Evolutionary conservation across 176 grass and related monocot species (phyloP).

Genomic region (Hyparrhenia diplandra): DNA sequence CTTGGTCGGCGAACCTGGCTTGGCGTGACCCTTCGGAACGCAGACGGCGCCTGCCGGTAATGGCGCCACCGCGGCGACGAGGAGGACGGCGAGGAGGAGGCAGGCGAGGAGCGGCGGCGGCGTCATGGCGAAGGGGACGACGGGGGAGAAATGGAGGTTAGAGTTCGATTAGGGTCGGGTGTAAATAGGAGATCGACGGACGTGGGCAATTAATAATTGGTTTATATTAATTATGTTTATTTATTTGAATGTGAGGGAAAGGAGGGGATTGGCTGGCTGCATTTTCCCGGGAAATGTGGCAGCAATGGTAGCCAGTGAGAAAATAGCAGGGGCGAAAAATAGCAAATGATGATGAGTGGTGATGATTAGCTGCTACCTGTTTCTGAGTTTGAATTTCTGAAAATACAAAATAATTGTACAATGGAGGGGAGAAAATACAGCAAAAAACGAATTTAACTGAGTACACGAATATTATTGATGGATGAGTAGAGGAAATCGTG

Average conservation of each 20-base stretch:
- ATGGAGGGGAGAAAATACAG: too few species aligned
- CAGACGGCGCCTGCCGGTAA: conserved; percentile 1
- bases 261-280: conserved; percentile 16
- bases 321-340: neutral
- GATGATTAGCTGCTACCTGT: neutral
- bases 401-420: neutral
- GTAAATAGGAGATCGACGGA: conserved; percentile 1
- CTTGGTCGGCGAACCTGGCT: neutral
- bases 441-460: too few species aligned
- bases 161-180: neutral
- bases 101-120: conserved; percentile 1
- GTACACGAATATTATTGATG: too few species aligned
- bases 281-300: conserved; percentile 27
- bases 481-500: too few species aligned
- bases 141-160: conserved; percentile 1
- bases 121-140: neutral
- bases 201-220: neutral
- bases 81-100: conserved; percentile 17
- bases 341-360: neutral
- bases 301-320: neutral
- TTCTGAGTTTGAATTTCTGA: neutral
- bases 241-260: conserved; percentile 31
- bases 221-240: neutral
- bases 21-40: neutral
- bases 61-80: neutral